Evolutionary conservation across 202 grass and related monocot genomes (phyloP), one percentile per base, ranked within the genome.

Genomic region (Zoysia matrella): DNA sequence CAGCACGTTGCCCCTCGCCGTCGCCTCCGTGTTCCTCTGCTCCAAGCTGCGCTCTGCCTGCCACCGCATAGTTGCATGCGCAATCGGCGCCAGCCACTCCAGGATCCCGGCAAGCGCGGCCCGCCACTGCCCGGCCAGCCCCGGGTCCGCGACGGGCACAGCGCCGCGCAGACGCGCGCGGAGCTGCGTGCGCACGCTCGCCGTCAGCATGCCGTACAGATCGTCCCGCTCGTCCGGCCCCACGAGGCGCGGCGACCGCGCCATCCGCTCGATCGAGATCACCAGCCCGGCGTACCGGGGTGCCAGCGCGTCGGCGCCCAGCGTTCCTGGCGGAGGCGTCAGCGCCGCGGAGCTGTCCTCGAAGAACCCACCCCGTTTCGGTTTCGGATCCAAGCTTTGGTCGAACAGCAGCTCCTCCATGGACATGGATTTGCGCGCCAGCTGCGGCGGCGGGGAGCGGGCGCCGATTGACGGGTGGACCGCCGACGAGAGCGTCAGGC

Each of bases 41-140:
- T 93, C 88, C 30, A 91, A 82, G 83, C 88, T 98, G 46, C 92
- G 86, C 73, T 98, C 95, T 16, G 83, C 90, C 71, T 98, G 92
- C 95, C 95, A 98, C 4, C 92, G 76, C 75, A 98, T 30, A 0
- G 92, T 98, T 9, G 90, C 88, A 61, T 95, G 95, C 11, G 95
- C 95, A 88, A 98, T 94, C 11, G 92, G 95, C n/a, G 86, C 80
- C 55, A 98, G 86, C 95, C 95, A 98, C 68, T 79, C 90, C 0
- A 86, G 65, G 65, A 98, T 98, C 67, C 90, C 81, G 4, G 57
- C 71, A 42, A 98, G 75, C 73, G 95, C 95, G 5, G 82, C 83
- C 1, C 79, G 85, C 94, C 94, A 97, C 85, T 93, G 86, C 5
- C 49, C 65, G 1, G 92, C 95, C 0, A 98, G 85, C 36, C 42